Conservation (phyloP, 345 rosid genomes). For the Brassica rapa region DNA sequence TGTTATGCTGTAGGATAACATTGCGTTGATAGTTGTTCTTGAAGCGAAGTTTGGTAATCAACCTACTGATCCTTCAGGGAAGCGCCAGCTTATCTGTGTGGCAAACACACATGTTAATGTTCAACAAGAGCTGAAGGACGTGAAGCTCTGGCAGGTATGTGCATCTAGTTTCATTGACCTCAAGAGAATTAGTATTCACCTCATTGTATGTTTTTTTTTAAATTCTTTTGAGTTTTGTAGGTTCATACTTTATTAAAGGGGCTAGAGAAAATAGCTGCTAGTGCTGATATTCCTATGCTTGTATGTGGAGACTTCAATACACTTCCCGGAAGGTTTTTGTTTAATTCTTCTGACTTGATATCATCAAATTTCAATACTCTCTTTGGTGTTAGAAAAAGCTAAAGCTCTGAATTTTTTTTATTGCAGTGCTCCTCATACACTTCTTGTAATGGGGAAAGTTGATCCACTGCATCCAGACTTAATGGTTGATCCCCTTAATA, state of each 20-base stretch:
- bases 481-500: constrained; percentile 77
- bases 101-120: constrained; percentile 97
- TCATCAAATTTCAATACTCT: constrained; percentile 7
- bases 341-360: constrained; percentile 14
- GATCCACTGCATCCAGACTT: constrained; percentile 82
- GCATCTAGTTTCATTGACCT: neutral
- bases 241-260: constrained; percentile 97
- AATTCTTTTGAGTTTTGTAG: constrained; percentile 40
- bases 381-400: neutral
- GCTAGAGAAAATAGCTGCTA: constrained; percentile 92
- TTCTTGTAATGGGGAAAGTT: constrained; percentile 94
- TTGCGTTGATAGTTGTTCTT: constrained; percentile 90
- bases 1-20: constrained; percentile 67
- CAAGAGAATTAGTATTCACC: neutral
- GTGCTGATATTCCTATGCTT: constrained; percentile 98
- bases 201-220: constrained; percentile 3
- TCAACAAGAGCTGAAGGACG: constrained; percentile 89
- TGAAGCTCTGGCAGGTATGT: constrained; percentile 96
- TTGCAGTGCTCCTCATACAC: constrained; percentile 90
- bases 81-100: constrained; percentile 95
- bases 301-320: constrained; percentile 99
- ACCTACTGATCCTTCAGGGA: constrained; percentile 81
- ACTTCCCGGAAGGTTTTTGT: constrained; percentile 43
- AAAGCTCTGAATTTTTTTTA: constrained; percentile 19
- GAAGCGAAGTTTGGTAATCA: constrained; percentile 93